phyloP scores from a whole-genome alignment of 2,329 filamentous ascomycete species.

The Fusarium phyllophilum region DNA sequence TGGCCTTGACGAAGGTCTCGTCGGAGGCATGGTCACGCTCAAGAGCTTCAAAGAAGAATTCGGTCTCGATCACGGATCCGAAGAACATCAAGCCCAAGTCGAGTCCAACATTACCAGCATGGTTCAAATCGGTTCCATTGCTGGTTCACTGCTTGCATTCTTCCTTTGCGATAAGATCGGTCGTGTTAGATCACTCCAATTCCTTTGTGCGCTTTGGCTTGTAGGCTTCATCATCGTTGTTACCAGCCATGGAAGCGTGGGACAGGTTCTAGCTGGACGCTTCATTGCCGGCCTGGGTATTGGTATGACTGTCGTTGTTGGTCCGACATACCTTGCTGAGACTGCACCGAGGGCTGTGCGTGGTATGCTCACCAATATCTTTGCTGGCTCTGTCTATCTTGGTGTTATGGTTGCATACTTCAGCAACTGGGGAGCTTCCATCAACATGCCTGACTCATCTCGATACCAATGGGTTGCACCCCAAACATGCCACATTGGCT shows the following conservation, averaged over 20 bases:
- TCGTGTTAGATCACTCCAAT: conserved; percentile 9
- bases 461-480: conserved; percentile 18
- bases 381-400: conserved; percentile 42
- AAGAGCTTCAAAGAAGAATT: conserved; percentile 66
- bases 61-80: conserved; percentile 58
- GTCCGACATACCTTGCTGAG: conserved; percentile 68
- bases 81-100: conserved; percentile 65
- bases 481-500: conserved; percentile 20
- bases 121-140: conserved; percentile 76
- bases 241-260: conserved; percentile 10
- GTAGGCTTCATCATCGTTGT: conserved; percentile 13
- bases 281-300: conserved; percentile 19
- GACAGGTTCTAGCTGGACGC: conserved; percentile 6
- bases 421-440: conserved; percentile 64
- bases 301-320: conserved; percentile 21
- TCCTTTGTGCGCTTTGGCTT: conserved; percentile 11
- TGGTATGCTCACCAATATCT: conserved; percentile 69
- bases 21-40: conserved; percentile 70
- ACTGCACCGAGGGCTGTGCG: conserved; percentile 71
- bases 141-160: conserved; percentile 66
- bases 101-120: conserved; percentile 75
- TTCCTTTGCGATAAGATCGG: conserved; percentile 18
- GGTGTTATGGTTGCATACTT: conserved; percentile 65
- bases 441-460: conserved; percentile 52
- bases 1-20: conserved; percentile 64